phyloP scores from a whole-genome alignment of 2,329 filamentous ascomycete genomes.

The Colletotrichum sublineola region DNA sequence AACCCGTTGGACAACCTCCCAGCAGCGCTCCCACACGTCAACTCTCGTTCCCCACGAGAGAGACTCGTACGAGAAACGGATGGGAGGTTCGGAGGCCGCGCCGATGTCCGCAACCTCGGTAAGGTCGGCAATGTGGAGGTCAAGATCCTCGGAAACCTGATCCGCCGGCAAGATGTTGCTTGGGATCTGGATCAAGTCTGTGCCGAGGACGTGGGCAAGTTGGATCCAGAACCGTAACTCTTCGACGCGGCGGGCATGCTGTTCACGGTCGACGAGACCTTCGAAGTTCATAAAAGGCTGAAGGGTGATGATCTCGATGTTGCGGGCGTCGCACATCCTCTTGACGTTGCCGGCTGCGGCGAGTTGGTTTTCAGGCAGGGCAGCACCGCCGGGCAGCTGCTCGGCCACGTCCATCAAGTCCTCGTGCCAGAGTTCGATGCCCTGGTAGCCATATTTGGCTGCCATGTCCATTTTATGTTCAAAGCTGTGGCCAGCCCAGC shows the following conservation, averaged over 20 bases:
- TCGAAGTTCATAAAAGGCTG: constrained; percentile 87
- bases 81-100: constrained; percentile 63
- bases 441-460: constrained; percentile 72
- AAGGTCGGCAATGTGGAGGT: constrained; percentile 73
- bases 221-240: constrained; percentile 79
- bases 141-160: constrained; percentile 60
- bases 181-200: constrained; percentile 81
- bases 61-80: constrained; percentile 81
- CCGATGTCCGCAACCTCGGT: constrained; percentile 77
- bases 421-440: constrained; percentile 84
- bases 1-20: constrained; percentile 75
- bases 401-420: constrained; percentile 75
- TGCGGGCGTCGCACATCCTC: constrained; percentile 67
- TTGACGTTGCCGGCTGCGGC: constrained; percentile 70
- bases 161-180: constrained; percentile 73
- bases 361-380: constrained; percentile 60
- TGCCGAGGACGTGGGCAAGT: constrained; percentile 73
- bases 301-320: constrained; percentile 73
- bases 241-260: constrained; percentile 69
- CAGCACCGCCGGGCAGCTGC: constrained; percentile 57
- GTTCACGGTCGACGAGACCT: constrained; percentile 73
- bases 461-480: constrained; percentile 78
- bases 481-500: constrained; percentile 75
- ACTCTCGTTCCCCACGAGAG: constrained; percentile 79
- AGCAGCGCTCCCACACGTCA: constrained; percentile 79